Percentiles rank a stretch among this genome's conserved stretches.
Conservation (phyloP, 2,329 filamentous ascomycete species). For the Aspergillus fructus region DNA sequence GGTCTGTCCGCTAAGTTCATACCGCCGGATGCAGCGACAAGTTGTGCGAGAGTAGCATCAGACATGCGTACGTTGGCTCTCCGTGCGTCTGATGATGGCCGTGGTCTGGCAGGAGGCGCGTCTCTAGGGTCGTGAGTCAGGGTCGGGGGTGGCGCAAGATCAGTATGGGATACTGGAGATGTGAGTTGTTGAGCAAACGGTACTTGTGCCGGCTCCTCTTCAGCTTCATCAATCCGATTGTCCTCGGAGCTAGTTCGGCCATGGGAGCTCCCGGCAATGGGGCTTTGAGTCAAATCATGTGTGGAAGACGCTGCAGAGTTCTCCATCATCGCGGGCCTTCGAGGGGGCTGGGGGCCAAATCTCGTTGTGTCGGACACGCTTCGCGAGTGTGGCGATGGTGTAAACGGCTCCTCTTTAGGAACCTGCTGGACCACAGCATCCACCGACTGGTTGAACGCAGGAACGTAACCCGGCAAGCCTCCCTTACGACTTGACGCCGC, state of each 20-base stretch:
- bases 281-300: constrained; percentile 30
- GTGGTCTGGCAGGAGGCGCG: constrained; percentile 67
- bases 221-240: constrained; percentile 27
- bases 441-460: constrained; percentile 35
- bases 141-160: constrained; percentile 73
- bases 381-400: constrained; percentile 27
- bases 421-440: constrained; percentile 35
- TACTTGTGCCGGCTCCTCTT: constrained; percentile 3
- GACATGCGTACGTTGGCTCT: constrained; percentile 84
- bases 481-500: constrained; percentile 23
- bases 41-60: constrained; percentile 73
- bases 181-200: constrained; percentile 35
- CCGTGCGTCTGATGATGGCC: constrained; percentile 74
- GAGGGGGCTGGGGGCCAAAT: constrained; percentile 17
- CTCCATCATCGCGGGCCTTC: constrained; percentile 22
- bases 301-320: constrained; percentile 38
- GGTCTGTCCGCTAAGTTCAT: constrained; percentile 40
- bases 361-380: constrained; percentile 34
- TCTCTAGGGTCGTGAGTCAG: constrained; percentile 75
- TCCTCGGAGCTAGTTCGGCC: constrained; percentile 44
- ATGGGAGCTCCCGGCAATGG: constrained; percentile 27
- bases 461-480: constrained; percentile 18
- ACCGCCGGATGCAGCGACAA: constrained; percentile 67
- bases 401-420: constrained; percentile 22
- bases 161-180: constrained; percentile 65